A percentile compares a stretch with the other conserved stretches of the same genome.
These are phyloP conservation scores for Aspergillus bombycis DNA, from an alignment of 2,329 filamentous ascomycete genomes.

Conservation along the genomic window DNA sequence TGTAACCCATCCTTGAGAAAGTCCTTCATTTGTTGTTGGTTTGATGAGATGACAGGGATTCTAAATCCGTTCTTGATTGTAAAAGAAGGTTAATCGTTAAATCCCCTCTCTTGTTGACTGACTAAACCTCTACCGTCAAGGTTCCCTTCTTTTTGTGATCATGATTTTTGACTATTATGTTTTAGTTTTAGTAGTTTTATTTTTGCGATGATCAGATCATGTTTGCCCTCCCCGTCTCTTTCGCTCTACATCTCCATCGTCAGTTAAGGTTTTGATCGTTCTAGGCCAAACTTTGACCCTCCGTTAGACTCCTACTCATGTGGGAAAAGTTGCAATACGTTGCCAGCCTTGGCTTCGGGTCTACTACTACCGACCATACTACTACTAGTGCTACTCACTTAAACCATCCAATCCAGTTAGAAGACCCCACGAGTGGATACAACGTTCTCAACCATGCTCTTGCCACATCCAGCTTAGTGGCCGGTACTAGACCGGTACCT, in stretches of 20 bases:
- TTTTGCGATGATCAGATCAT: not conserved
- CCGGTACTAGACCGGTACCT: slow-evolving; percentile 1
- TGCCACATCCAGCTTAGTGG: not conserved
- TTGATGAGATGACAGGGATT: not conserved
- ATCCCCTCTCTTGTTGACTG: not conserved
- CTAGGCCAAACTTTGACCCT: not conserved
- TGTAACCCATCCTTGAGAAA: not conserved
- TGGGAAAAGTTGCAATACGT: slow-evolving; percentile 2
- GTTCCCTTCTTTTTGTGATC: too few species aligned
- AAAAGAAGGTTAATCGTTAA: not conserved
- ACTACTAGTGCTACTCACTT: not conserved
- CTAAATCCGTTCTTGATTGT: not conserved
- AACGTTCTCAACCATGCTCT: not conserved
- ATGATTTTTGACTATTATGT: not conserved
- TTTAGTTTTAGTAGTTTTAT: not conserved
- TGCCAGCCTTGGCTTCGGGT: not conserved
- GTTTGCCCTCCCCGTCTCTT: not conserved
- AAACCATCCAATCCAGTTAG: not conserved
- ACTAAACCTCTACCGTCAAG: not conserved
- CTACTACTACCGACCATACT: not conserved
- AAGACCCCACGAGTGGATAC: not conserved
- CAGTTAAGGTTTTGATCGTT: not conserved
- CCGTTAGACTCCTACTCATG: slow-evolving; percentile 1
- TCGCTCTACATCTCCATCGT: not conserved
- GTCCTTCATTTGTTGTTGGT: not conserved